phyloP scores from a whole-genome alignment of 225 moss, liverwort and hornwort species.

The Polytrichum formosum region DNA sequence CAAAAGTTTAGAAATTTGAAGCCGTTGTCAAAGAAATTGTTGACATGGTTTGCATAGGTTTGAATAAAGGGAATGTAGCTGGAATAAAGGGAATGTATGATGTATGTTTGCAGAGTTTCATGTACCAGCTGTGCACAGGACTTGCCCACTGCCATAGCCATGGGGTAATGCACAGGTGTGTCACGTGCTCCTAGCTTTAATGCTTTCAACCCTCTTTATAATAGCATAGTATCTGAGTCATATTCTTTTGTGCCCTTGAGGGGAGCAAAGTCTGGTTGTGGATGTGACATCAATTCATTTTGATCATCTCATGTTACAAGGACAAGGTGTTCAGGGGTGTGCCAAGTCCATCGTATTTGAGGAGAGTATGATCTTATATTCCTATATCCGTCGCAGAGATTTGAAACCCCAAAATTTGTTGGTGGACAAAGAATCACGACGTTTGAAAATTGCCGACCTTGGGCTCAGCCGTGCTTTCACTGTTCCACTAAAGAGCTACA shows the following conservation, averaged over 20 bases:
- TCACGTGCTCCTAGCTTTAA: background rate
- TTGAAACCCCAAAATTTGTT: slow-evolving; percentile 55
- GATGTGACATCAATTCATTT: too few species aligned
- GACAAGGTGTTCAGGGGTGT: too few species aligned
- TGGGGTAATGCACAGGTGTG: slow-evolving; percentile 55
- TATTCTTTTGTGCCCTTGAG: too few species aligned
- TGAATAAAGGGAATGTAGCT: too few species aligned
- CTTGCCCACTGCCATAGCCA: slow-evolving; percentile 54
- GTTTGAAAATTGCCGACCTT: slow-evolving; percentile 53
- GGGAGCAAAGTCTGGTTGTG: too few species aligned
- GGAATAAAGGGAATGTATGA: too few species aligned
- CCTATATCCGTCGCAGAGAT: slow-evolving; percentile 20
- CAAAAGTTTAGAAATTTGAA: too few species aligned
- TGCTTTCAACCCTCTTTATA: background rate
- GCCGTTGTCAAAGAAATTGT: background rate
- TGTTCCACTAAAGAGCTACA: slow-evolving; percentile 53
- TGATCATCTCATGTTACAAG: too few species aligned
- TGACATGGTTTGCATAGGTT: background rate
- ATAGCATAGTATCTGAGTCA: background rate
- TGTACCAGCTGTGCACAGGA: slow-evolving; percentile 55
- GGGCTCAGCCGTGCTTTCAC: slow-evolving; percentile 54
- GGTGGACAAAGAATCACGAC: slow-evolving; percentile 50
- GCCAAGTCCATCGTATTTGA: too few species aligned
- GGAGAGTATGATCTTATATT: background rate
- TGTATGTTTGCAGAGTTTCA: slow-evolving; percentile 34